Conservation (phyloP, 345 rosid species). For the Anacardium occidentale region DNA sequence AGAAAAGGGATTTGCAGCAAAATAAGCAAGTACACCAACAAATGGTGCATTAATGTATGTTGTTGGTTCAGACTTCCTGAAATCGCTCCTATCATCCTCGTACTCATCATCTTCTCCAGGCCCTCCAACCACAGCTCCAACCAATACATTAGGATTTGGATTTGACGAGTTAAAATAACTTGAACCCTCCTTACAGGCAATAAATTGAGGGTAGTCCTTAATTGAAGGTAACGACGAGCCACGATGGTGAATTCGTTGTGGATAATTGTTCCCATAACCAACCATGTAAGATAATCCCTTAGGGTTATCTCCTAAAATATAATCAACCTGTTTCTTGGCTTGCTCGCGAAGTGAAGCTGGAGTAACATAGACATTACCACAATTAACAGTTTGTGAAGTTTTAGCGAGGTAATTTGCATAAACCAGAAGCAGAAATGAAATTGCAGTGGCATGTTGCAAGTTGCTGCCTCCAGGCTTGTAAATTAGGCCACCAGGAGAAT, state of each 20-base stretch:
- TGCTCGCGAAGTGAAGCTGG: constrained; percentile 65
- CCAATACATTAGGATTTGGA: constrained; percentile 68
- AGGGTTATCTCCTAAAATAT: constrained; percentile 90
- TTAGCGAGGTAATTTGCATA: constrained; percentile 75
- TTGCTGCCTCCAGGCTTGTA: constrained; percentile 98
- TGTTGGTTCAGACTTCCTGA: constrained; percentile 82
- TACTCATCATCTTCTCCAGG: constrained; percentile 72
- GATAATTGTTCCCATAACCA: constrained; percentile 69
- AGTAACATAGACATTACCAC: constrained; percentile 48
- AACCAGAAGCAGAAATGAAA: constrained; percentile 80
- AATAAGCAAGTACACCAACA: constrained; percentile 88
- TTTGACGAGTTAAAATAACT: constrained; percentile 59
- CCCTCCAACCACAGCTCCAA: constrained; percentile 92
- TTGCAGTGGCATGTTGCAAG: constrained; percentile 86
- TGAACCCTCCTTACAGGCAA: constrained; percentile 78
- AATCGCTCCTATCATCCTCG: constrained; percentile 67
- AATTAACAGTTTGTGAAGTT: constrained; percentile 59
- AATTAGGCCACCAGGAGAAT: constrained; percentile 86
- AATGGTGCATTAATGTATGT: constrained; percentile 96
- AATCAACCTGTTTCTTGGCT: constrained; percentile 86
- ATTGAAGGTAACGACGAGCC: constrained; percentile 82
- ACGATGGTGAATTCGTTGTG: constrained; percentile 86
- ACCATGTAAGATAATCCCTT: constrained; percentile 87
- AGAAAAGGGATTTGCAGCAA: constrained; percentile 70
- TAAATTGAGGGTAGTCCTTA: constrained; percentile 54